Evolutionary conservation across 2,329 filamentous ascomycete genomes (phyloP), one percentile per base, ranked within the genome.

Genomic region (Chrysoporthe deuterocubensis): DNA sequence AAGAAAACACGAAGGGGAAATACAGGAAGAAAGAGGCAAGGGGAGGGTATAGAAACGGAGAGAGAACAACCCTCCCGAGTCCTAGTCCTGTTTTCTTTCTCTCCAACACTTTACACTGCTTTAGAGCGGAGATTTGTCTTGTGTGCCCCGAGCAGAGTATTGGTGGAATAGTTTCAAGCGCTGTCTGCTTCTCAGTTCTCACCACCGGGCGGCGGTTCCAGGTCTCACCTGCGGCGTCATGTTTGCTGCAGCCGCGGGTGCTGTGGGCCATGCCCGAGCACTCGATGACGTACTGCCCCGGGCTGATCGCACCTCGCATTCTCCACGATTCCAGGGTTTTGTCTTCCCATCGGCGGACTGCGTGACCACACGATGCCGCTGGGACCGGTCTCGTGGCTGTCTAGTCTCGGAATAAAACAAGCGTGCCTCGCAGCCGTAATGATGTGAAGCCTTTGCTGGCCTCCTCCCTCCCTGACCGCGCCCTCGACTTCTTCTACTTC

Each of bases 51-150:
- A 40, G 37, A 40, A 40, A 9, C 37, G 37, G 26, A 40, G 9
- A 40, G 37, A 9, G 37, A 40, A 40, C 37, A 5, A 40, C 9
- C 37, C 9, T 9, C 37, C 37, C 37, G 37, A 40, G 37, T 9
- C 37, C 37, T 40, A 9, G 9, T 40, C 37, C 9, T 40, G 9
- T 40, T 40, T 2, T 52, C 21, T 18, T 21, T 21, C 48, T 40
- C 37, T 40, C 37, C 37, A 40, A 40, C 37, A 40, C 37, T 40
- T 40, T 40, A 40, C 37, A 40, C 6, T 9, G 37, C 6, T 2
- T 40, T 9, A 7, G 37, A 9, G 9, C 37, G 37, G 5, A 40
- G 9, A 26, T 26, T 34, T 34, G 26, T 26, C 61, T 75, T 74
- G 1, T 40, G 6, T 40, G 5, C 37, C 37, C 37, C 37, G 37